phyloP scores from a whole-genome alignment of 257 asterid species.

The Vinca minor region DNA sequence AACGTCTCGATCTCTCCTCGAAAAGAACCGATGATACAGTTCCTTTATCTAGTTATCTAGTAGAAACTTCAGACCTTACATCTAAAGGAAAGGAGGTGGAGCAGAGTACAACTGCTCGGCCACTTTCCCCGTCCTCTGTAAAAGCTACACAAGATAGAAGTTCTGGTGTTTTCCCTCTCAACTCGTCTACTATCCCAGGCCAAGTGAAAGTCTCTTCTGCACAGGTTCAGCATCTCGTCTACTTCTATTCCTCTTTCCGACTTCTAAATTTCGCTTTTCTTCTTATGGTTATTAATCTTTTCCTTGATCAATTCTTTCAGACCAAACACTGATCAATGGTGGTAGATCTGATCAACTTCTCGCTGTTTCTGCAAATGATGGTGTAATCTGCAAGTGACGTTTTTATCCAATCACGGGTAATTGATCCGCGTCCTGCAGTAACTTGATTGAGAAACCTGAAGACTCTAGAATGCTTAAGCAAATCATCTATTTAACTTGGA shows the following conservation, averaged over 20 bases:
- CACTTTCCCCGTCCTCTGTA: constrained; percentile 7
- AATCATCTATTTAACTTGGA: constrained; percentile 6
- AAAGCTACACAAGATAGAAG: constrained; percentile 12
- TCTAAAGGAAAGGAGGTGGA: constrained; percentile 22
- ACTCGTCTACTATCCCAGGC: constrained; percentile 18
- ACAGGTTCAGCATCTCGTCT: constrained; percentile 21
- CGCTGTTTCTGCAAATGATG: not conserved
- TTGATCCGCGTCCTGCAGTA: constrained; percentile 22
- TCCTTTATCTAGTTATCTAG: constrained; percentile 22
- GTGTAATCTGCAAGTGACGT: constrained; percentile 22
- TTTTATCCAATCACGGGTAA: constrained; percentile 4
- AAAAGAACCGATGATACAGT: constrained; percentile 31
- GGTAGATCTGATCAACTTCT: not conserved
- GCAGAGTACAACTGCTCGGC: constrained; percentile 10
- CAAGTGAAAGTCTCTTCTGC: constrained; percentile 21
- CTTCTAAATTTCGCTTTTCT: not conserved
- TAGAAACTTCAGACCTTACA: constrained; percentile 22
- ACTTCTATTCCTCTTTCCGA: not conserved
- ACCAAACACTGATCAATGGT: constrained; percentile 3
- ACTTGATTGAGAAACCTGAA: not conserved
- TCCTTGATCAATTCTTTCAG: constrained; percentile 1
- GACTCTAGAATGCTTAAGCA: not conserved
- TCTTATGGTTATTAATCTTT: not conserved
- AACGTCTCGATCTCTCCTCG: constrained; percentile 42
- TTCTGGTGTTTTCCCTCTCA: constrained; percentile 18